These are phyloP conservation scores for Talaromyces amestolkiae DNA, from an alignment of 2,329 filamentous ascomycete genomes.

Conservation along the genomic window DNA sequence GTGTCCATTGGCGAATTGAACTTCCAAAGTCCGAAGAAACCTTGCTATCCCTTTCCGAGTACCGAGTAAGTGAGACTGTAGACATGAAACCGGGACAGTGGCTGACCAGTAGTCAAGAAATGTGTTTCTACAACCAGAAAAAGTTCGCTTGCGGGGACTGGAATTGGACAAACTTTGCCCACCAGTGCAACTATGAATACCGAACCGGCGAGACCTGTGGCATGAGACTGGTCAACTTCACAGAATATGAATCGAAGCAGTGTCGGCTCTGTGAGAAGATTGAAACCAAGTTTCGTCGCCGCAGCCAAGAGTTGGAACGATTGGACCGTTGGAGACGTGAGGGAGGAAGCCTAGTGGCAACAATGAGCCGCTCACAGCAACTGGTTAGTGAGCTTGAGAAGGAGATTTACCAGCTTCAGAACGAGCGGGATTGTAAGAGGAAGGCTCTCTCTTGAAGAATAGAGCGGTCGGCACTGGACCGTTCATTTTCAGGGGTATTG, in stretches of 20 bases:
- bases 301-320: conserved; percentile 70
- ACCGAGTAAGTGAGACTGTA: conserved; percentile 34
- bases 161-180: conserved; percentile 90
- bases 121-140: conserved; percentile 97
- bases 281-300: conserved; percentile 75
- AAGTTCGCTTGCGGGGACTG: conserved; percentile 83
- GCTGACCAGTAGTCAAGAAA: conserved; percentile 49
- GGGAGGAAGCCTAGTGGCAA: conserved; percentile 58
- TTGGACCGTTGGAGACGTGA: conserved; percentile 75
- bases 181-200: conserved; percentile 92
- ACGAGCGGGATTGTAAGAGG: conserved; percentile 51
- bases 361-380: conserved; percentile 65
- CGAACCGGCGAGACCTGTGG: conserved; percentile 95
- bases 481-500: conserved; percentile 4
- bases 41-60: conserved; percentile 22
- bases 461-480: background rate
- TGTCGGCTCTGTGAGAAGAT: conserved; percentile 89
- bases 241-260: conserved; percentile 59
- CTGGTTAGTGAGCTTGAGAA: conserved; percentile 69
- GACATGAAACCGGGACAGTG: conserved; percentile 22
- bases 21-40: background rate
- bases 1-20: conserved; percentile 22
- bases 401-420: conserved; percentile 65
- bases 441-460: conserved; percentile 29
- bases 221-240: conserved; percentile 81